Evolutionary conservation across 1,284 basidiomycete genomes (phyloP), one percentile per base, ranked within the genome.

Genomic region (Xerocomus tenax): DNA sequence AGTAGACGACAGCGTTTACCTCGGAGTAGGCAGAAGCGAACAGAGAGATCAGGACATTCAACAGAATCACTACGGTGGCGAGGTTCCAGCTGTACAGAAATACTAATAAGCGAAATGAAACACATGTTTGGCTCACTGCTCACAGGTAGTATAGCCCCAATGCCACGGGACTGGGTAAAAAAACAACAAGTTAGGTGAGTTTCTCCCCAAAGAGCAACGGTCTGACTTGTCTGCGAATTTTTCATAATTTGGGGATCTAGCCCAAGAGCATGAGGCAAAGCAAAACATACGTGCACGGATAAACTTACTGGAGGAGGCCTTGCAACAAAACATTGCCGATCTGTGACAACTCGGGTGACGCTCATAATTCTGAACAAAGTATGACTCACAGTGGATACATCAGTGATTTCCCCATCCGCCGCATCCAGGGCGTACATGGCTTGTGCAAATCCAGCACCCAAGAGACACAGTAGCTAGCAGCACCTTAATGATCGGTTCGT

Each of bases 41-140:
- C 60, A 98, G 71, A 10, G 95, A 97, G 58, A 98, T 92, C 59
- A 98, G 77, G 62, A 98, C 84, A 67, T 96, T 97, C 67, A 96
- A 78, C 48, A 97, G 77, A 55, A 97, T 82, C 51, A 97, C 77
- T n/a, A 82, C 83, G 1, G 90, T 87, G 38, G 84, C 75, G 42
- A 91, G 78, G 67, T 87, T 92, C 91, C 92, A 94, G 51, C 84
- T 86, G 54, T 43, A 53, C 47, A 47, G 18, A 46, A 46, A 19
- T 34, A 18, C 25, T 43, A 26, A 12, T 62, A 21, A 56, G 50
- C 13, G 15, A 28, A 26, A 34, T 30, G 48, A 19, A 57, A 29
- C 23, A 21, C 18, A 16, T 39, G 15, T 28, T 43, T 23, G 10
- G 28, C 26, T 50, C 9, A 12, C n/a, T 28, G 58, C 80, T 66